Evolutionary conservation across 2,329 filamentous ascomycete genomes (phyloP), one percentile per base, ranked within the genome.

Genomic region (Fusarium succisae): DNA sequence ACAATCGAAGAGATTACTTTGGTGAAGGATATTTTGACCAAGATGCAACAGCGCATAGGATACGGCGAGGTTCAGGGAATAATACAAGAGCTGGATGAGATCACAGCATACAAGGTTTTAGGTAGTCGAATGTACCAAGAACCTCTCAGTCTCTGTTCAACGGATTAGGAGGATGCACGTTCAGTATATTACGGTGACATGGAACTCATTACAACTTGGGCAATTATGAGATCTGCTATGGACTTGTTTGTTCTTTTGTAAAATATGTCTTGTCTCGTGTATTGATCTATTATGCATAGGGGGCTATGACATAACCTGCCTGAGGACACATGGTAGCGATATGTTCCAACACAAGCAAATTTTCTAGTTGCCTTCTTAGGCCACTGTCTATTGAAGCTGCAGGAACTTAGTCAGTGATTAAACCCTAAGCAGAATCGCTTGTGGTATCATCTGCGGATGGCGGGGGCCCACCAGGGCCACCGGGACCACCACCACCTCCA

Each of bases 101-200:
- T 59, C 3, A 59, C 56, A 4, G 32, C 7, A 10, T 50, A n/a
- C 22, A 32, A 35, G 32, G 13, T 35, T 7, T 6, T 6, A 8
- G 32, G 0, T 15, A 0, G 14, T 35, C 2, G 2, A 35, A 35
- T 35, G 32, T 35, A 15, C 14, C 32, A 35, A 8, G 14, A 35
- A 35, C 32, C 14, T 15, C 32, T 35, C 1, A 15, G 13, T 7
- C 13, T 35, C 2, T 35, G 32, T 35, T 35, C 14, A 1, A 6
- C 32, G 0, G 14, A 30, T 12, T 30, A 30, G 30, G 30, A 30
- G 30, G 12, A 1, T 30, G 30, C 5, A 30, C 3, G 30, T 30
- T 30, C 1, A 30, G 1, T 30, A 12, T 30, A 30, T 1, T 4
- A 5, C 30, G 30, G 11, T 12, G 30, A 12, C 30, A 1, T 30